Evolutionary conservation across 2,329 filamentous ascomycete species (phyloP).

Genomic region (Botrytis fragariae): DNA sequence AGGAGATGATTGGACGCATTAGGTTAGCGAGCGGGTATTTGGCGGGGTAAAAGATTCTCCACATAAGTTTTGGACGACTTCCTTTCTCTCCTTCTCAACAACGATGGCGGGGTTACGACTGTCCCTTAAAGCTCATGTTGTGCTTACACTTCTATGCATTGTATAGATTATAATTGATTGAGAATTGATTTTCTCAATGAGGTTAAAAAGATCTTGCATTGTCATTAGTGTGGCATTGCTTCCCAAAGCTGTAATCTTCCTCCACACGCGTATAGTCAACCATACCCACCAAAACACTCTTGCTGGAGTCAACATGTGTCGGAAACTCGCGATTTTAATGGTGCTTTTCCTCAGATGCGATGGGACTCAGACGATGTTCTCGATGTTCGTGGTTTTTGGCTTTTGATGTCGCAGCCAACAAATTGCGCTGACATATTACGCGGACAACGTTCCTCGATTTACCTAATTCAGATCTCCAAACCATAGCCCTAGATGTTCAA

Average conservation of each 20-base stretch:
- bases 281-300: neutral
- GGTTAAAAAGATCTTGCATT: neutral
- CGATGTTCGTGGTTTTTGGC: neutral
- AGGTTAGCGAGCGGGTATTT: neutral
- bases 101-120: neutral
- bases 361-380: neutral
- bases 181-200: neutral
- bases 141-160: neutral
- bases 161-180: neutral
- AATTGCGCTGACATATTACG: neutral
- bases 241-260: neutral
- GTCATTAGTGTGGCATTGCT: neutral
- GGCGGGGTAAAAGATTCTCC: neutral
- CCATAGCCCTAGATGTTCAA: too few relatives aligned
- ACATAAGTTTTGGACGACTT: neutral
- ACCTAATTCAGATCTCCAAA: neutral
- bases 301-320: neutral
- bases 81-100: neutral
- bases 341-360: fast-evolving
- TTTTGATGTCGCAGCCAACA: neutral
- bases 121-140: neutral
- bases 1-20: neutral
- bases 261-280: neutral
- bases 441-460: neutral
- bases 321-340: neutral